A percentile compares a stretch with the other conserved stretches of the same genome.
Conservation (phyloP, 306 rosid species). For the Argentina anserina region DNA sequence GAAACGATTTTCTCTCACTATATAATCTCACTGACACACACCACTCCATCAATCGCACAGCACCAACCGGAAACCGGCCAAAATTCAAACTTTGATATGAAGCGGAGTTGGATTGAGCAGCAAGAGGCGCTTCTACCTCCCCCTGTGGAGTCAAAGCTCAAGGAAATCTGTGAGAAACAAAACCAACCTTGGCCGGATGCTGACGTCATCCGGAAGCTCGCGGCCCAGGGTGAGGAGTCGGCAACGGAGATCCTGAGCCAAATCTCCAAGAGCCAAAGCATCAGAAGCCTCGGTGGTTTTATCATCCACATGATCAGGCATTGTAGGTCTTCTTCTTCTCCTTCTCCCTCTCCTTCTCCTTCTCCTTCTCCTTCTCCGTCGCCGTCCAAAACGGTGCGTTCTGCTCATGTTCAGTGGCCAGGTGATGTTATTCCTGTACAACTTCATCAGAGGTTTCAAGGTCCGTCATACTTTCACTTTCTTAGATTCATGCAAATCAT, state of each 20-base stretch:
- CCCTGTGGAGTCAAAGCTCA: background rate
- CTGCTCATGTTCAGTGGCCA: background rate
- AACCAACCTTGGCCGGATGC: background rate
- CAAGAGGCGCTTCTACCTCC: background rate
- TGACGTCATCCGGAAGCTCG: background rate
- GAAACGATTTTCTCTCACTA: background rate
- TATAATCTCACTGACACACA: background rate
- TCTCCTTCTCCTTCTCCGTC: no score
- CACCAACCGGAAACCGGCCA: background rate
- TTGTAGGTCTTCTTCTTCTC: background rate
- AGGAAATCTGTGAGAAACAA: background rate
- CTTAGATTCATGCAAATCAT: background rate
- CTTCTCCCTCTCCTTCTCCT: no score
- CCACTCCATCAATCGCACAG: background rate
- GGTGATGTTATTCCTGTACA: background rate
- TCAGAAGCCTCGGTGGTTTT: background rate
- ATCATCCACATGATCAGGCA: background rate
- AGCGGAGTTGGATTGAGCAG: background rate
- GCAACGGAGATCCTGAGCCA: background rate
- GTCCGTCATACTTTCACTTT: background rate
- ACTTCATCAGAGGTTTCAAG: background rate
- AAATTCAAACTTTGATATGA: background rate
- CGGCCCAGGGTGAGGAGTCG: background rate
- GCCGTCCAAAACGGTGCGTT: background rate
- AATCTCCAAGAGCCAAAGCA: background rate